Conservation (phyloP, 495 filamentous ascomycete genomes). For the Pyrenula massariospora region DNA sequence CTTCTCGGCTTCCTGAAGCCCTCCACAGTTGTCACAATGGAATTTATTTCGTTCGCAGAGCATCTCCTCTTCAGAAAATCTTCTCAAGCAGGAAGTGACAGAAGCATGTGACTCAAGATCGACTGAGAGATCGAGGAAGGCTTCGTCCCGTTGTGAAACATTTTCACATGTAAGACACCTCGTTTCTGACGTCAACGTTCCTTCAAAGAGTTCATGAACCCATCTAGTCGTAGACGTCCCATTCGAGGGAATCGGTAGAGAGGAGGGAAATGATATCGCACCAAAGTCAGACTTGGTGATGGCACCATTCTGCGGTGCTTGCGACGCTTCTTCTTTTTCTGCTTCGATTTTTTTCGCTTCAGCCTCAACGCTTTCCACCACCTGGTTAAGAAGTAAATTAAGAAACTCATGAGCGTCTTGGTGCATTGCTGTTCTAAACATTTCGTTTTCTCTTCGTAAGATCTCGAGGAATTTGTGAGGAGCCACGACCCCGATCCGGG, state of each 20-base stretch:
- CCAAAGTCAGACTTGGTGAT: conserved; percentile 13
- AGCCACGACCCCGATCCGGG: conserved; percentile 81
- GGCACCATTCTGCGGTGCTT: conserved; percentile 25
- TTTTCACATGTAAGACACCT: conserved; percentile 95
- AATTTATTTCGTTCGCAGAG: conserved; percentile 98
- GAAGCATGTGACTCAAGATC: conserved; percentile 94
- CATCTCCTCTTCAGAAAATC: conserved; percentile 98
- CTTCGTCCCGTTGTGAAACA: conserved; percentile 86
- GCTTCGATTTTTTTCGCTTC: conserved; percentile 51
- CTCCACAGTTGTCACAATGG: conserved; percentile 94
- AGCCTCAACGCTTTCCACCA: conserved; percentile 84
- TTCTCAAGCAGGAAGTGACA: conserved; percentile 85
- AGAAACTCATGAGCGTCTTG: conserved; percentile 98
- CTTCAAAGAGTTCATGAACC: conserved; percentile 97
- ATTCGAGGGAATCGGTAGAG: conserved; percentile 24
- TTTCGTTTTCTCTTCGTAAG: conserved; percentile 85
- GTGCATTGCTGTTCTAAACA: conserved; percentile 94
- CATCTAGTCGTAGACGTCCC: conserved; percentile 54
- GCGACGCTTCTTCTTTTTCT: conserved; percentile 27
- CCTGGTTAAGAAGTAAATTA: conserved; percentile 88
- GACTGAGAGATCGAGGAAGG: conserved; percentile 90
- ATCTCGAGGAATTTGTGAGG: conserved; percentile 90
- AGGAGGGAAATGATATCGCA: conserved; percentile 31
- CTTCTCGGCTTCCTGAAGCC: conserved; percentile 95
- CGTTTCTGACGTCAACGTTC: conserved; percentile 87